phyloP scores from a whole-genome alignment of 2,329 filamentous ascomycete species.

The Alternaria gansuensis region DNA sequence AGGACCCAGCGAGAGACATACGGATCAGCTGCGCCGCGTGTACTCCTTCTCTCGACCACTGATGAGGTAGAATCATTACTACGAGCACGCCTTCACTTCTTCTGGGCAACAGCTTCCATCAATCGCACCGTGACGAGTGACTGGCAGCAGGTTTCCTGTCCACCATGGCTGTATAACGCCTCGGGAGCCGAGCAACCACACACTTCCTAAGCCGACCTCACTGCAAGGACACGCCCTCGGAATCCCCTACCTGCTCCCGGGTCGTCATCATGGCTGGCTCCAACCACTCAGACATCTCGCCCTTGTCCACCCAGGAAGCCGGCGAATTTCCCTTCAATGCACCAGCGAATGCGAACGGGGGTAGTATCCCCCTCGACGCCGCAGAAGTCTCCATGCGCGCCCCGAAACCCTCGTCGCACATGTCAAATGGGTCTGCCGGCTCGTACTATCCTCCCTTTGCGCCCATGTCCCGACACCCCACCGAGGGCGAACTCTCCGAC shows the following conservation, averaged over 20 bases:
- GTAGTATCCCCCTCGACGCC: constrained; percentile 30
- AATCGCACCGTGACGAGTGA: constrained; percentile 18
- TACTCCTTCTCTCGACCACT: constrained; percentile 10
- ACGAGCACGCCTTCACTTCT: not conserved
- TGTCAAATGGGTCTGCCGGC: constrained; percentile 35
- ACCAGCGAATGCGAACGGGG: constrained; percentile 28
- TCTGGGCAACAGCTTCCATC: not conserved
- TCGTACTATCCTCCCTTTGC: constrained; percentile 44
- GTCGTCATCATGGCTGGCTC: constrained; percentile 39
- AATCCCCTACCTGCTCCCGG: not conserved
- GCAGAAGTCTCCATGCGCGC: constrained; percentile 27
- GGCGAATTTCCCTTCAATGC: constrained; percentile 51
- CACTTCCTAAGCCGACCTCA: constrained; percentile 19
- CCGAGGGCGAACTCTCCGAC: constrained; percentile 46
- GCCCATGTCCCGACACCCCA: constrained; percentile 45
- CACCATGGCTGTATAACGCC: constrained; percentile 29
- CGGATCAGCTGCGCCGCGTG: constrained; percentile 20
- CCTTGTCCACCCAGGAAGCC: constrained; percentile 39
- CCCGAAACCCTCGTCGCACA: constrained; percentile 33
- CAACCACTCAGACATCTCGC: constrained; percentile 40
- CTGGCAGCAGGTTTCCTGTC: constrained; percentile 14
- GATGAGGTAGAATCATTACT: not conserved
- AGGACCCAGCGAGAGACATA: constrained; percentile 17
- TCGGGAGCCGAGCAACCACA: constrained; percentile 19
- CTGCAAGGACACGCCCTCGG: not conserved